These are phyloP conservation scores for Ceratonia siliqua DNA, from an alignment of 306 rosid genomes.

Conservation along the genomic window DNA sequence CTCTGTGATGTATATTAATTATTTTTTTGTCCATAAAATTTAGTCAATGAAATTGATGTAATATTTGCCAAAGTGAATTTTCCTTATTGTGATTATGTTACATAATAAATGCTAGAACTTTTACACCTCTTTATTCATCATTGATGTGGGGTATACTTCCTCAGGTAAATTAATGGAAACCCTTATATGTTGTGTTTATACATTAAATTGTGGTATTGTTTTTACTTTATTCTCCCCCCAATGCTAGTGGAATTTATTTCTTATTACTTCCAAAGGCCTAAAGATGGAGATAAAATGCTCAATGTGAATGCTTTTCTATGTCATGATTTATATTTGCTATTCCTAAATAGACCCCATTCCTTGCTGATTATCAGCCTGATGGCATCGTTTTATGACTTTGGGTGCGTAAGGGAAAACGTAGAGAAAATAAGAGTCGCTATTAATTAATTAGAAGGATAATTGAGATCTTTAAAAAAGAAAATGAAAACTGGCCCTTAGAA, in stretches of 20 bases:
- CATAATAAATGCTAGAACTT: constrained; percentile 69
- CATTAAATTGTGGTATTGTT: neutral
- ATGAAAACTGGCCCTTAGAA: no score
- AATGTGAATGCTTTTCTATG: neutral
- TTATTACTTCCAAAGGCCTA: neutral
- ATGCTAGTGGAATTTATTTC: neutral
- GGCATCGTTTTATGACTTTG: no score
- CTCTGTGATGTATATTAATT: neutral
- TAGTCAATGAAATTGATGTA: neutral
- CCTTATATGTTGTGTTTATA: neutral
- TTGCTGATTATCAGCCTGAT: neutral
- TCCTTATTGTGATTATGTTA: constrained; percentile 53
- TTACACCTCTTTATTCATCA: constrained; percentile 74
- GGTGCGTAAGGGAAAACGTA: no score
- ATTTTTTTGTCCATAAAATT: constrained; percentile 6
- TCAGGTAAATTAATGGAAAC: no score
- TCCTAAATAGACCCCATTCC: neutral
- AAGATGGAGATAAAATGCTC: neutral
- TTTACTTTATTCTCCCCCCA: neutral
- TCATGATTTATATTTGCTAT: neutral
- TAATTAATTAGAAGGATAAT: no score
- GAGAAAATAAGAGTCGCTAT: no score
- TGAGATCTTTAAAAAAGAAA: no score
- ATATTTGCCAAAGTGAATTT: constrained; percentile 11
- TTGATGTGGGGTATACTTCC: constrained; percentile 85